Evolutionary conservation across 257 asterid genomes (phyloP), one percentile per base, ranked within the genome.

Genomic region (Scutellaria minor): DNA sequence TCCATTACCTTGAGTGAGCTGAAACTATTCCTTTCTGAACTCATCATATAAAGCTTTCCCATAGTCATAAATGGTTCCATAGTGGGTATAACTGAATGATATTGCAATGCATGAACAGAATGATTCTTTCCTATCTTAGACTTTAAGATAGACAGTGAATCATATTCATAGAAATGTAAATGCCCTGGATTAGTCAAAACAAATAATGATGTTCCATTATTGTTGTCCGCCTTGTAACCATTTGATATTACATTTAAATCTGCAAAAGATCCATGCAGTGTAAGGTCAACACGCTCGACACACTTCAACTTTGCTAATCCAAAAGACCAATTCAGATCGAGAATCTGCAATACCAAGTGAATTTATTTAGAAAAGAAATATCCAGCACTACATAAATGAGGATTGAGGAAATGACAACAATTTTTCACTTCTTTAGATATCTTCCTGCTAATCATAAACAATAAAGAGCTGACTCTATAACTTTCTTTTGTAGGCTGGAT

Each of bases 241-340:
- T 81, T 84, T 72, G 91, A 68, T 51, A 75, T 68, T 27, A 85
- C 71, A 75, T 82, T 80, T 78, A 90, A 74, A 83, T 95, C 99
- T 18, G 97, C 92, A 81, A 92, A 95, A 70, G 97, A 87, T 71
- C 98, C 97, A 80, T 77, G 80, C 75, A 95, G 96, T 50, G 86
- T 85, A 78, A 91, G 97, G 87, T 95, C 97, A 82, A 95, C 79
- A 60, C 95, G 96, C 64, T 81, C 88, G 22, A 85, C 68, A 77
- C 97, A 92, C 85, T 92, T 92, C 87, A 95, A 63, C 73, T 79
- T 85, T 76, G 88, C 78, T 75, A 91, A 81, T 61, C 98, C 97
- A 58, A 88, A 88, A 68, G 99, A 95, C 98, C 99, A 95, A 79
- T 95, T 92, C 78, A 95, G 95, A 82, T 89, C 88, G 14, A 95